phyloP scores from a whole-genome alignment of 768 basidiomycete species.

The Mycena indigotica region DNA sequence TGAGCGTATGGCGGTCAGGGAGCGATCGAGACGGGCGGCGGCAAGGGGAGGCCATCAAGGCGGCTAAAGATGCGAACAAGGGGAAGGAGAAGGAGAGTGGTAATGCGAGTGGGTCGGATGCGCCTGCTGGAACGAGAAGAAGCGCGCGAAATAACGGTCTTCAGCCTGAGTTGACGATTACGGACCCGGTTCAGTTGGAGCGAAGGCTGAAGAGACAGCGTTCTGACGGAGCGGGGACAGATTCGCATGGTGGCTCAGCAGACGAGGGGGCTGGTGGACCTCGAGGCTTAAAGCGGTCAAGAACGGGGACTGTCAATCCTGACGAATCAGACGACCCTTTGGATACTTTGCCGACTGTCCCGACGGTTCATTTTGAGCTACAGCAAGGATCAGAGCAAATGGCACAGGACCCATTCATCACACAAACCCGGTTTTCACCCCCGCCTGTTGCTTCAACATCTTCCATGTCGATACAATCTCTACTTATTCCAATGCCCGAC shows the following conservation, averaged over 20 bases:
- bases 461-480: slow-evolving; percentile 9
- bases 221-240: slow-evolving; percentile 54
- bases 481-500: slow-evolving; percentile 10
- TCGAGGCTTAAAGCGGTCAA: slow-evolving; percentile 61
- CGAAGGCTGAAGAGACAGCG: slow-evolving; percentile 74
- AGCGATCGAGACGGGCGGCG: slow-evolving; percentile 66
- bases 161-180: slow-evolving; percentile 69
- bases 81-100: slow-evolving; percentile 48
- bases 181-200: slow-evolving; percentile 76
- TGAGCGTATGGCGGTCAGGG: slow-evolving; percentile 80
- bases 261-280: slow-evolving; percentile 46
- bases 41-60: slow-evolving; percentile 59
- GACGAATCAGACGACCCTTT: slow-evolving; percentile 52
- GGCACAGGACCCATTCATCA: slow-evolving; percentile 11
- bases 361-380: slow-evolving; percentile 52
- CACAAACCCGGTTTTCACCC: slow-evolving; percentile 20
- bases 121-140: slow-evolving; percentile 56
- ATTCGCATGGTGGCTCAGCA: slow-evolving; percentile 51
- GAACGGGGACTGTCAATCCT: slow-evolving; percentile 46
- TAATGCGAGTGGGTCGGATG: slow-evolving; percentile 34
- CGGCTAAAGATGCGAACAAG: slow-evolving; percentile 49
- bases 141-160: slow-evolving; percentile 76
- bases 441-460: slow-evolving; percentile 15
- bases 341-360: slow-evolving; percentile 34
- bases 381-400: slow-evolving; percentile 21